These are phyloP conservation scores for Candida railenensis DNA, from an alignment of 805 yeast species.

Conservation along the genomic window DNA sequence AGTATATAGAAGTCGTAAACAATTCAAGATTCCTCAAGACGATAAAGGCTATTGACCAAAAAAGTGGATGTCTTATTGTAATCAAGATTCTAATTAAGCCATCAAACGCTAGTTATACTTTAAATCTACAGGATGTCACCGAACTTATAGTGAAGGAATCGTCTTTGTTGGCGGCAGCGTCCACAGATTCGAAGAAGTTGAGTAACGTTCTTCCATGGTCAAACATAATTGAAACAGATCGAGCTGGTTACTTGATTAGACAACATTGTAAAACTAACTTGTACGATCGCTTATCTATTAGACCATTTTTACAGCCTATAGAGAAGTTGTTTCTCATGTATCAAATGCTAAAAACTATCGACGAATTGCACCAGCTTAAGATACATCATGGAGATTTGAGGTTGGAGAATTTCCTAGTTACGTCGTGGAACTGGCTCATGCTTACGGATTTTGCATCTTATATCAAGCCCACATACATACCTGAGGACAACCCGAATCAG, in stretches of 20 bases:
- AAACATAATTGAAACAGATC: conserved; percentile 77
- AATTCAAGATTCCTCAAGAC: conserved; percentile 85
- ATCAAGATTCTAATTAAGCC: conserved; percentile 86
- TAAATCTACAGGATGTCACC: conserved; percentile 24
- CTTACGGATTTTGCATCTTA: conserved; percentile 80
- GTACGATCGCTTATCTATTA: conserved; percentile 81
- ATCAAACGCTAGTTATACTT: conserved; percentile 17
- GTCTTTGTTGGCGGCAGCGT: conserved; percentile 25
- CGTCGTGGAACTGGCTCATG: conserved; percentile 86
- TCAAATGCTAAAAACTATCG: conserved; percentile 68
- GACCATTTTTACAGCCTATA: conserved; percentile 80
- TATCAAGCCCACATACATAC: conserved; percentile 75
- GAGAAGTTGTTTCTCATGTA: conserved; percentile 85
- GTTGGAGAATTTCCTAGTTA: conserved; percentile 81
- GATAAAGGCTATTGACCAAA: conserved; percentile 67
- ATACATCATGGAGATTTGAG: conserved; percentile 90
- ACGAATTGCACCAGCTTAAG: conserved; percentile 57
- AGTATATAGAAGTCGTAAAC: conserved; percentile 72
- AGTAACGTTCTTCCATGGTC: conserved; percentile 72
- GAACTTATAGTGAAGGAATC: conserved; percentile 35
- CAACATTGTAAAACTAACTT: conserved; percentile 76
- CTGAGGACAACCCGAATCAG: conserved; percentile 91
- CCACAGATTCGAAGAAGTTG: conserved; percentile 29
- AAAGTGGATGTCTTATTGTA: conserved; percentile 63
- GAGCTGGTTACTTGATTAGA: conserved; percentile 88